These are phyloP conservation scores for Hanseniaspora lindneri DNA, from an alignment of 805 yeast genomes.

Conservation along the genomic window DNA sequence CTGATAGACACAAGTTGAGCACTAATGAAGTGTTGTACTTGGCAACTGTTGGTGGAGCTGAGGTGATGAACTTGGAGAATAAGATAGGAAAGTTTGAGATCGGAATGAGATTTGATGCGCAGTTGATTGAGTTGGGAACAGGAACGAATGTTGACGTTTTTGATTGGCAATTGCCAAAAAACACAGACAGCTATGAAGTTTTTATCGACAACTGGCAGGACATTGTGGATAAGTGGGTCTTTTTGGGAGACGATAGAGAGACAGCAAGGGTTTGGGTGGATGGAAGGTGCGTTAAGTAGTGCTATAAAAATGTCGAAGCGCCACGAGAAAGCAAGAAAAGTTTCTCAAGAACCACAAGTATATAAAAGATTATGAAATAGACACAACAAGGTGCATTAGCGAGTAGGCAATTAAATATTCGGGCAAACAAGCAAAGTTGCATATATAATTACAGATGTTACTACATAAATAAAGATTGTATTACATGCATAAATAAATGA, in stretches of 20 bases:
- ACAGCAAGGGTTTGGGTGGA: constrained; percentile 69
- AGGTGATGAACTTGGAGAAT: constrained; percentile 47
- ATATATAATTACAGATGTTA: too few relatives aligned
- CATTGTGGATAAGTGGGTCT: constrained; percentile 77
- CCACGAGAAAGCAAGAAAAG: too few relatives aligned
- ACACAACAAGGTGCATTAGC: too few relatives aligned
- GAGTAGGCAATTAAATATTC: too few relatives aligned
- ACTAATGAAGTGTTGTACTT: constrained; percentile 63
- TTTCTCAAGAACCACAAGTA: neutral
- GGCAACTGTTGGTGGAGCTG: constrained; percentile 86
- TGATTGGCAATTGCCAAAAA: constrained; percentile 50
- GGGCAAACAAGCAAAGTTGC: too few relatives aligned
- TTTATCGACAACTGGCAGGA: constrained; percentile 38
- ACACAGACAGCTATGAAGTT: constrained; percentile 19
- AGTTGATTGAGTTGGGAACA: constrained; percentile 51
- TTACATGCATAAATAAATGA: too few relatives aligned
- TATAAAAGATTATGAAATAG: neutral
- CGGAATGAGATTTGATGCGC: constrained; percentile 80
- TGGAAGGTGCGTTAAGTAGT: constrained; percentile 48
- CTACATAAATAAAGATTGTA: too few relatives aligned
- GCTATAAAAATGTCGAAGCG: too few relatives aligned
- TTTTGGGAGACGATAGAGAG: constrained; percentile 88
- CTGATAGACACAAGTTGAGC: constrained; percentile 35
- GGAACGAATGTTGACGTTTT: constrained; percentile 63
- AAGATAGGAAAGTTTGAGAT: constrained; percentile 56